phyloP scores from a whole-genome alignment of 306 rosid species.

The Purshia tridentata region DNA sequence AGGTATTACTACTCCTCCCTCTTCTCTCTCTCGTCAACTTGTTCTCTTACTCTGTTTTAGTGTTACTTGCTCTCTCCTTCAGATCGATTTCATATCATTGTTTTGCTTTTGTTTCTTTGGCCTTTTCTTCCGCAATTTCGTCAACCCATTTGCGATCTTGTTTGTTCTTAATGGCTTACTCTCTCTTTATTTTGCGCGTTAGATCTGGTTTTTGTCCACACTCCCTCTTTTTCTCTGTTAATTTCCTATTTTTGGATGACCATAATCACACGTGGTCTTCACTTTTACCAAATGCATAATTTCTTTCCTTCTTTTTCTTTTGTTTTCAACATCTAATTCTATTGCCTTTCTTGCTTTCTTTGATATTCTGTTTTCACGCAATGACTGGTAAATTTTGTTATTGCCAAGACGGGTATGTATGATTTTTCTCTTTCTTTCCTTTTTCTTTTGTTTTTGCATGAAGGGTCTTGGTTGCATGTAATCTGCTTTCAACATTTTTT shows the following conservation, averaged over 20 bases:
- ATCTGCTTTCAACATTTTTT: slow-evolving; percentile 3
- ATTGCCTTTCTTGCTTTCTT: background rate
- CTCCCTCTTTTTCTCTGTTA: background rate
- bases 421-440: background rate
- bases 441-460: background rate
- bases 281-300: slow-evolving; percentile 11
- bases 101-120: background rate
- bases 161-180: background rate
- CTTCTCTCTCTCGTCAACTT: background rate
- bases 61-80: background rate
- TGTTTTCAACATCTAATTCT: background rate
- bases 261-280: background rate
- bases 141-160: background rate
- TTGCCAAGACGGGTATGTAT: background rate
- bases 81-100: background rate
- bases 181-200: background rate
- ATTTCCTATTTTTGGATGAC: slow-evolving; percentile 6
- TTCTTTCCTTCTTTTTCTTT: background rate
- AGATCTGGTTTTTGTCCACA: slow-evolving; percentile 24
- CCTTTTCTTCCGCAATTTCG: background rate
- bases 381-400: background rate
- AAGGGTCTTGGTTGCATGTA: background rate
- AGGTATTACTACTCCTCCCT: background rate
- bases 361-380: background rate
- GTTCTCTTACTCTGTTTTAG: background rate